Conservation (phyloP, 176 grass and related monocot genomes). For the Carex pumila region DNA sequence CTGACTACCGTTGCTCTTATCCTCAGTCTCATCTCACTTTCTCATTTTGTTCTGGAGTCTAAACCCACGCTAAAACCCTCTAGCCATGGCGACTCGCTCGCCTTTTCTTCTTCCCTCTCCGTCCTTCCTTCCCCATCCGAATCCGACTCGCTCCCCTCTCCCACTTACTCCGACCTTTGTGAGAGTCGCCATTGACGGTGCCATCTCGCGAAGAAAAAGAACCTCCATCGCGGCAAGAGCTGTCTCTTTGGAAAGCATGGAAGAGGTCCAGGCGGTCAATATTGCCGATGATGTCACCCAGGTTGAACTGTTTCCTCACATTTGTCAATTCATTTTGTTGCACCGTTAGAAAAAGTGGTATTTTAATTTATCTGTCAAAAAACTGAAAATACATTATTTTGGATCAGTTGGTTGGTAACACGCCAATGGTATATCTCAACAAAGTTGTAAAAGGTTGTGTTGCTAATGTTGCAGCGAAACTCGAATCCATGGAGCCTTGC, state of each 20-base stretch:
- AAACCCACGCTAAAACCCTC: slow-evolving; percentile 7
- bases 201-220: neutral
- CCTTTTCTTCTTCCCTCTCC: slow-evolving; percentile 24
- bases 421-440: slow-evolving; percentile 96
- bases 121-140: neutral
- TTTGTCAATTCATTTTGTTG: neutral
- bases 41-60: neutral
- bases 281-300: slow-evolving; percentile 88
- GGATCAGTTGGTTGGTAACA: slow-evolving; percentile 73
- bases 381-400: slow-evolving; percentile 20
- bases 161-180: neutral
- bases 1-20: slow-evolving; percentile 26
- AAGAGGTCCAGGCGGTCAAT: slow-evolving; percentile 71
- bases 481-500: slow-evolving; percentile 87
- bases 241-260: slow-evolving; percentile 27
- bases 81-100: slow-evolving; percentile 51
- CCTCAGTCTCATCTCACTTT: slow-evolving; percentile 14
- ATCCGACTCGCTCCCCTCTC: neutral
- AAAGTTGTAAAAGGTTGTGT: slow-evolving; percentile 74
- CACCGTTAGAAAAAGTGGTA: neutral
- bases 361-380: neutral
- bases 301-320: slow-evolving; percentile 25
- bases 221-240: slow-evolving; percentile 20
- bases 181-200: slow-evolving; percentile 17
- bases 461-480: slow-evolving; percentile 87